Evolutionary conservation across 768 basidiomycete genomes (phyloP), one percentile per base, ranked within the genome.

Genomic region (Lactifluus subvellereus): DNA sequence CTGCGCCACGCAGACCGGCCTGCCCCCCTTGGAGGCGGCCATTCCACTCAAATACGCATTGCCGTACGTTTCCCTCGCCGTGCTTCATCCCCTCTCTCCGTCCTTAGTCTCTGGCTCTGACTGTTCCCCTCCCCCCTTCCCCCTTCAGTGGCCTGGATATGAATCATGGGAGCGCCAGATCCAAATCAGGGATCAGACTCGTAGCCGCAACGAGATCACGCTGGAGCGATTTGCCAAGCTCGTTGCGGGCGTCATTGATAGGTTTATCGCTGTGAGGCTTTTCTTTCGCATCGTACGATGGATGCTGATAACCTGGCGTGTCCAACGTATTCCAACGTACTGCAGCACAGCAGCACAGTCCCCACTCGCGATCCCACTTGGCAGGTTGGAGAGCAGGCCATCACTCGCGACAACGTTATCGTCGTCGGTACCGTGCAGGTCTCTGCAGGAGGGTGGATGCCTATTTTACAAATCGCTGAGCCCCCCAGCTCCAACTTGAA

Each of bases 361-460:
- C 0, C 2, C 10, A 6, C 20, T 18, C 38, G 11, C 2, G 32
- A 54, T 7, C 27, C 30, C 16, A 4, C 7, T 3, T 63, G 61
- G 64, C 40, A 37, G 35, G 38, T 65, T 8, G 64, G 61, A 18
- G 1, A 10, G 1, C 50, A 27, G 3, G 61, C 18, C 1, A 62
- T 65, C 50, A 65, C n/a, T 9, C 56, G 51, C n/a, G 14, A 65
- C 32, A 11, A 62, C 14, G 54, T 62, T 6, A 47, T 53, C 10
- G 20, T 65, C 3, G 64, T 65, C 4, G 64, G 64, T 1, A 54
- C 61, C 16, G 64, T 65, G 16, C 64, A 65, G 14, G 64, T 65
- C 40, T 65, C 64, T 18, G 61, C 64, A 1, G 64, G 64, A 1
- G 60, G 64, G 16, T 65, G 64, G 64, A 65, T 65, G 64, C 64